These are phyloP conservation scores for Metschnikowia cerradonensis DNA, from an alignment of 805 yeast species.

Conservation along the genomic window DNA sequence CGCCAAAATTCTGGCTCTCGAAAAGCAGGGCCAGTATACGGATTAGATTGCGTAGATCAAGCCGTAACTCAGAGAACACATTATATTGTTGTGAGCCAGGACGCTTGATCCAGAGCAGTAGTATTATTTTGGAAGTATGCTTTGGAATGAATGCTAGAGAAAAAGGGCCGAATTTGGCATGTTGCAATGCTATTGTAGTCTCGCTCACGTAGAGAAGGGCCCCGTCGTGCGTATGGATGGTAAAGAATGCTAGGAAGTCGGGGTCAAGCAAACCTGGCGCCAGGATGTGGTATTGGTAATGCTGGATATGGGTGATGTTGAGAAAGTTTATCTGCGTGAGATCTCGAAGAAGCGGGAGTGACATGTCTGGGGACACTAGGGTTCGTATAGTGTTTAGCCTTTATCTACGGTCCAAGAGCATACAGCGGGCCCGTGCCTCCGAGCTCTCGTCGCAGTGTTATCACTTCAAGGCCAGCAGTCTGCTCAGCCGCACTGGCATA, in stretches of 20 bases:
- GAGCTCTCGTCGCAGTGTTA: neutral
- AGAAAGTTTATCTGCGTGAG: conserved; percentile 1
- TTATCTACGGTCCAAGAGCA: no score
- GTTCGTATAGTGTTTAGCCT: neutral
- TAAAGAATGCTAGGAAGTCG: conserved; percentile 18
- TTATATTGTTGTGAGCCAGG: neutral
- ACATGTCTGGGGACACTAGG: neutral
- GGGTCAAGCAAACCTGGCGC: neutral
- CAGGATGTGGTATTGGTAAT: neutral
- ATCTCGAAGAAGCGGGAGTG: conserved; percentile 3
- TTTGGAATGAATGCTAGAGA: conserved; percentile 20
- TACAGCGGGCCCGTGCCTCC: conserved; percentile 1
- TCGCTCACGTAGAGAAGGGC: conserved; percentile 33
- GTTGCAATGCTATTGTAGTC: conserved; percentile 17
- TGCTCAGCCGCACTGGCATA: conserved; percentile 1
- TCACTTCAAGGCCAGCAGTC: neutral
- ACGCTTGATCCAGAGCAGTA: conserved; percentile 9
- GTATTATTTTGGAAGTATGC: neutral
- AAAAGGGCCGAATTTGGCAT: conserved; percentile 27
- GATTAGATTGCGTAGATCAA: conserved; percentile 10
- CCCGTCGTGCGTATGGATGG: conserved; percentile 19
- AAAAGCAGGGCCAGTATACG: neutral
- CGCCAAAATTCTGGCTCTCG: neutral
- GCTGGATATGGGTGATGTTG: neutral
- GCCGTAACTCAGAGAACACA: conserved; percentile 2